These are phyloP conservation scores for Nakaseomyces uthaithaninus DNA, from an alignment of 1,139 yeast genomes.

Conservation along the genomic window DNA sequence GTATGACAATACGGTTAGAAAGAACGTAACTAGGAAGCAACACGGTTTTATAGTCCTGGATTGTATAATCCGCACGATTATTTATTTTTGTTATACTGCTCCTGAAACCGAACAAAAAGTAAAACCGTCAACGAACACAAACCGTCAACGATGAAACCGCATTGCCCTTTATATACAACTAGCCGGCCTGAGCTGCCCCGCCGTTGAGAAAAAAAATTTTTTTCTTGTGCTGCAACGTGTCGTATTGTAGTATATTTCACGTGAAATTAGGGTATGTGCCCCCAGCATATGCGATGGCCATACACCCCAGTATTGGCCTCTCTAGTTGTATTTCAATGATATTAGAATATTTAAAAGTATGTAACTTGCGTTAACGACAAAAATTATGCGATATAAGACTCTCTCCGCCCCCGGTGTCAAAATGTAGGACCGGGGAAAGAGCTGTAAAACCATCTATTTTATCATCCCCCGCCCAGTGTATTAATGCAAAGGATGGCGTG, in stretches of 20 bases:
- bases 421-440: too few relatives aligned
- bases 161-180: not conserved
- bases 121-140: too few relatives aligned
- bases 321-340: too few relatives aligned
- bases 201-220: constrained; percentile 6
- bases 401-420: too few relatives aligned
- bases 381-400: not conserved
- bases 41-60: constrained; percentile 61
- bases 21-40: constrained; percentile 37
- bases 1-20: constrained; percentile 31
- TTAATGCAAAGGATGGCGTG: not conserved
- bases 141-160: not conserved
- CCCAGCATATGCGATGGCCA: too few relatives aligned
- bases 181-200: not conserved
- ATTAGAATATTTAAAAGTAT: not conserved
- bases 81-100: constrained; percentile 22
- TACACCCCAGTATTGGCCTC: too few relatives aligned
- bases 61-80: constrained; percentile 50
- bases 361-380: not conserved
- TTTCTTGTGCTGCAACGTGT: not conserved
- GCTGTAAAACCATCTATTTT: too few relatives aligned
- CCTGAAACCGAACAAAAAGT: too few relatives aligned
- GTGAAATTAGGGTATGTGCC: constrained; percentile 1
- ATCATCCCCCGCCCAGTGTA: too few relatives aligned
- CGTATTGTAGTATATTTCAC: not conserved